These are phyloP conservation scores for Mycena indigotica DNA, from an alignment of 768 basidiomycete species.

Conservation along the genomic window DNA sequence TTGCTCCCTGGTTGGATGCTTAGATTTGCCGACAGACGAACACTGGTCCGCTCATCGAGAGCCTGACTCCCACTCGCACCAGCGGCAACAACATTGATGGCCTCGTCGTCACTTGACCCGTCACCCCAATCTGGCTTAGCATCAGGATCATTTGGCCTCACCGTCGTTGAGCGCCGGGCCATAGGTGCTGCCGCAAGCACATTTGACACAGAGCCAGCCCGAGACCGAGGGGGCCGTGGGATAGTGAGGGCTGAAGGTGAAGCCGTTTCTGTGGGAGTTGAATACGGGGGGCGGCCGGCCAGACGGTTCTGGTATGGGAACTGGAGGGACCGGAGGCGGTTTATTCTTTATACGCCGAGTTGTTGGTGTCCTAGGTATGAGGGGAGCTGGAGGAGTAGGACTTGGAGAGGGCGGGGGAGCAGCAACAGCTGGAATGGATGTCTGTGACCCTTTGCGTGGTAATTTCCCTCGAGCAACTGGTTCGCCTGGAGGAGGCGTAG, in stretches of 20 bases:
- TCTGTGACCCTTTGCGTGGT: slow-evolving; percentile 44
- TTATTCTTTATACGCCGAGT: slow-evolving; percentile 33
- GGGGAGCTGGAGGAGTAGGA: slow-evolving; percentile 30
- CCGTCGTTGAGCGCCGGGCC: slow-evolving; percentile 37
- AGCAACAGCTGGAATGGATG: slow-evolving; percentile 30
- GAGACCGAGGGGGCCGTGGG: slow-evolving; percentile 41
- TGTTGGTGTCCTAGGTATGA: slow-evolving; percentile 30
- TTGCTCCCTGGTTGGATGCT: slow-evolving; percentile 27
- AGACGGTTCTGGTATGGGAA: slow-evolving; percentile 35
- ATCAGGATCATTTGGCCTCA: slow-evolving; percentile 42
- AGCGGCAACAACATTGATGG: slow-evolving; percentile 80
- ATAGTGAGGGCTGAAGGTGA: slow-evolving; percentile 30
- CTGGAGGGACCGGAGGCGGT: slow-evolving; percentile 21
- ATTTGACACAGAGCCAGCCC: slow-evolving; percentile 59
- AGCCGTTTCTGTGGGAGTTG: slow-evolving; percentile 32
- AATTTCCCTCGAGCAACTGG: slow-evolving; percentile 31
- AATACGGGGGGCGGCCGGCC: slow-evolving; percentile 74
- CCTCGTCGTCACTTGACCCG: slow-evolving; percentile 86
- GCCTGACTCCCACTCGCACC: slow-evolving; percentile 80
- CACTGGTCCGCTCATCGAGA: slow-evolving; percentile 81
- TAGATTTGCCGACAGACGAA: slow-evolving; percentile 40
- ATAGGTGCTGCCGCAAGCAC: slow-evolving; percentile 54
- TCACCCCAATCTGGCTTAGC: slow-evolving; percentile 72
- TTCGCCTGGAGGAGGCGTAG: slow-evolving; percentile 48
- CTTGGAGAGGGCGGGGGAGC: slow-evolving; percentile 29